Evolutionary conservation across 768 basidiomycete genomes (phyloP), one percentile per base, ranked within the genome.

Genomic region (Rhizopogon salebrosus): DNA sequence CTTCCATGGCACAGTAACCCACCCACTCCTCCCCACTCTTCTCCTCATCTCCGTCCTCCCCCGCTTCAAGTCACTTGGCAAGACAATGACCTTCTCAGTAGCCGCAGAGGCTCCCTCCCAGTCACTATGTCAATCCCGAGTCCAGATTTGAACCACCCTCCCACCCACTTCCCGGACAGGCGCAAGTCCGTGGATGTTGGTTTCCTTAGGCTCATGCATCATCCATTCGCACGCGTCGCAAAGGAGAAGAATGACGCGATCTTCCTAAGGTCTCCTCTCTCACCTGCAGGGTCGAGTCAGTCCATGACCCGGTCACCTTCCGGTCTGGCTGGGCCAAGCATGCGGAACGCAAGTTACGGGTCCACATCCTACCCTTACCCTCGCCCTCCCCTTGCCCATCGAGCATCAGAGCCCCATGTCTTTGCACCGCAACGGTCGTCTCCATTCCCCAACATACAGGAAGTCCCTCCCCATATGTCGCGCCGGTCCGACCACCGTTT

Each of bases 21-120:
- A 39, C 66, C 67, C 48, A 69, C 57, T 0, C 54, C 55, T n/a
- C 37, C 43, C n/a, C 64, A 64, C 4, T 23, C 64, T 29, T 57
- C 58, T 42, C 60, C 60, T 39, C 63, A 62, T 52, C 16, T 61
- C 45, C 69, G 56, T 57, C 63, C 35, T 59, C 55, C 61, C 51
- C 51, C 58, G 48, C 61, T 60, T 31, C 61, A 60, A 20, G 36
- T 53, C 50, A 60, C 31, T 49, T 51, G 50, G 50, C 58, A 64
- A 59, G 60, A 72, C 16, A 52, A 62, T 57, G 64, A 71, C 61
- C 52, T 70, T 57, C 57, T 70, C 64, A 71, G 55, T 62, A 57
- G 57, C 51, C 66, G 83, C 52, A 78, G 84, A 31, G 79, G 81
- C 16, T 85, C 83, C 3, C 72, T 84, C 29, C 84, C 83, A 26